Percentiles rank a stretch among this genome's conserved stretches.
Conservation (phyloP, 345 rosid genomes). For the Linum lewisii region DNA sequence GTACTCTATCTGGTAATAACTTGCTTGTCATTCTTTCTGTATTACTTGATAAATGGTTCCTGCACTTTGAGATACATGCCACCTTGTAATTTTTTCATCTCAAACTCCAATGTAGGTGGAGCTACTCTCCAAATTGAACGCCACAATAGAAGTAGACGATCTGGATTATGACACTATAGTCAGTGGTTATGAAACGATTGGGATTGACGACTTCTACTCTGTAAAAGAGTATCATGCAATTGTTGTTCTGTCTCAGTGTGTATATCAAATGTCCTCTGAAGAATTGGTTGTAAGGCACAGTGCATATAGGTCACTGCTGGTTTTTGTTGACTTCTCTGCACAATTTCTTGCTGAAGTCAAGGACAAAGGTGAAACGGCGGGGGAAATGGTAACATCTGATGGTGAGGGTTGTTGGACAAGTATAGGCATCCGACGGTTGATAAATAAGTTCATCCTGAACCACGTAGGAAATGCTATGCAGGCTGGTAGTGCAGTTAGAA, state of each 20-base stretch:
- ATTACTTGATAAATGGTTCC: constrained; percentile 5
- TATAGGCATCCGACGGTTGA: constrained; percentile 29
- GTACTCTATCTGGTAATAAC: constrained; percentile 46
- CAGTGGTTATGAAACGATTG: constrained; percentile 58
- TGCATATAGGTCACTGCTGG: constrained; percentile 57
- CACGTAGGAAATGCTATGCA: constrained; percentile 59
- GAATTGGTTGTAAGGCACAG: constrained; percentile 61
- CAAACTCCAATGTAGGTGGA: constrained; percentile 46
- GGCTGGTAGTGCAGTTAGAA: constrained; percentile 41
- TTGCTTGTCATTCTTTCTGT: constrained; percentile 5
- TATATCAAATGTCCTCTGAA: constrained; percentile 64
- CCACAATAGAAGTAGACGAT: constrained; percentile 58
- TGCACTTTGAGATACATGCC: constrained; percentile 5
- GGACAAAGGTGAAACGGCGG: constrained; percentile 17
- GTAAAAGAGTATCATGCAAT: constrained; percentile 45
- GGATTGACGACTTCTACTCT: constrained; percentile 35
- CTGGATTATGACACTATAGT: constrained; percentile 70
- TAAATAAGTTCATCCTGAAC: constrained; percentile 59
- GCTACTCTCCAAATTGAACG: constrained; percentile 52
- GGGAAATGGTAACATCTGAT: constrained; percentile 19
- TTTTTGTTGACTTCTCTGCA: constrained; percentile 65
- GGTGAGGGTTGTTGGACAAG: constrained; percentile 47
- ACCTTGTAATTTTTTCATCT: constrained; percentile 13
- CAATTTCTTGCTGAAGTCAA: constrained; percentile 31
- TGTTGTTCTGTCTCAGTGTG: constrained; percentile 68